Conservation (phyloP, 2,329 filamentous ascomycete species). For the Sclerotinia subarctica region DNA sequence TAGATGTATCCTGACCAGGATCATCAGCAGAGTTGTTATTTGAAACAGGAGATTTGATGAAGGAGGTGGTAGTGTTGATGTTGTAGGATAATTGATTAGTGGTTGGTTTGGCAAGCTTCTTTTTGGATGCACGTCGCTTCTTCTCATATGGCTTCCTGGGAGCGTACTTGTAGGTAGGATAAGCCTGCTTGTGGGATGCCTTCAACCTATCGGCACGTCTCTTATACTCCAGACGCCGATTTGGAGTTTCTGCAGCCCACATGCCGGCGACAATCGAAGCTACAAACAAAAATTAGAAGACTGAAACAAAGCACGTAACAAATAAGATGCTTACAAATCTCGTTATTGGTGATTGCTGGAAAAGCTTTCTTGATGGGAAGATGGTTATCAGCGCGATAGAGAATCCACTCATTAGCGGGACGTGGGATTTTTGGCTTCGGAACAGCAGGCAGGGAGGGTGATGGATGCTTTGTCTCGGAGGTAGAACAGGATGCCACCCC, state of each 20-base stretch:
- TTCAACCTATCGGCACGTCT: slow-evolving; percentile 1
- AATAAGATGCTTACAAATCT: slow-evolving; percentile 5
- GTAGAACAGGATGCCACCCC: neutral
- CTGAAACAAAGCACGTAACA: neutral
- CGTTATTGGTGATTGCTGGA: slow-evolving; percentile 12
- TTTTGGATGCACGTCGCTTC: neutral
- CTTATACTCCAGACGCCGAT: neutral
- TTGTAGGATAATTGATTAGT: too few species aligned
- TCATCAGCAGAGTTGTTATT: neutral
- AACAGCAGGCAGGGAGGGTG: neutral
- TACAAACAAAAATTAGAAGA: neutral
- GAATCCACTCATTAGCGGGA: slow-evolving; percentile 17
- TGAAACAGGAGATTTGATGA: neutral
- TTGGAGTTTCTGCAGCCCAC: slow-evolving; percentile 9
- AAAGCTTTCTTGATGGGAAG: slow-evolving; percentile 7
- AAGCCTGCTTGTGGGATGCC: neutral
- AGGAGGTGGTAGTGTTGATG: neutral
- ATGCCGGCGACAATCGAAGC: slow-evolving; percentile 14
- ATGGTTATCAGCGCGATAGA: slow-evolving; percentile 13
- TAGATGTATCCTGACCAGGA: neutral
- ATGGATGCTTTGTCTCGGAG: neutral
- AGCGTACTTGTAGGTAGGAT: slow-evolving; percentile 11
- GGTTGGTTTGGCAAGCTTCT: too few species aligned
- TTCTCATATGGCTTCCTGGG: slow-evolving; percentile 11
- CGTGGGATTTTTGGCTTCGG: slow-evolving; percentile 8